A percentile compares a stretch with the other conserved stretches of the same genome.
Conservation (phyloP, 495 filamentous ascomycete species). For the Platismatia glauca region DNA sequence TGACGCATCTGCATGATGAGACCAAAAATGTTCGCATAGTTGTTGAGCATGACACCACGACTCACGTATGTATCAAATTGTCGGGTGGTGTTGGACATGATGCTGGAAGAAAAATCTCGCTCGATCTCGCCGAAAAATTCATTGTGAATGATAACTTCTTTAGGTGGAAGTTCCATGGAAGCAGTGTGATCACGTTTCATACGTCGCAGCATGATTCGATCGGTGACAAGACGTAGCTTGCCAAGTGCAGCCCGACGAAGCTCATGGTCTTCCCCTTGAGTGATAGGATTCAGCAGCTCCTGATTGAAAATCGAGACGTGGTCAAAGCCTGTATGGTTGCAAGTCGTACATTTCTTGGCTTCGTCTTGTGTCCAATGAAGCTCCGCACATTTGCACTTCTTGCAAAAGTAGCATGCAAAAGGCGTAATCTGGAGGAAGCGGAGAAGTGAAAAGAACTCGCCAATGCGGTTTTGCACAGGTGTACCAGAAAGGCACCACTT, state of each 20-base stretch:
- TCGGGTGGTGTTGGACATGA: slow-evolving; percentile 80
- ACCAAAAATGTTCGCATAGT: slow-evolving; percentile 76
- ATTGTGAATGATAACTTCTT: slow-evolving; percentile 82
- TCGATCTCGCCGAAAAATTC: slow-evolving; percentile 95
- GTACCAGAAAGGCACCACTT: slow-evolving; percentile 96
- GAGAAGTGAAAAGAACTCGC: slow-evolving; percentile 91
- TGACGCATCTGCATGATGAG: slow-evolving; percentile 69
- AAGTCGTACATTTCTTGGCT: slow-evolving; percentile 56
- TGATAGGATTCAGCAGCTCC: slow-evolving; percentile 80
- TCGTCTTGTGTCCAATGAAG: slow-evolving; percentile 76
- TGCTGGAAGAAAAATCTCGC: slow-evolving; percentile 86
- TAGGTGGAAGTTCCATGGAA: slow-evolving; percentile 90
- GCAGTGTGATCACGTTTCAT: slow-evolving; percentile 86
- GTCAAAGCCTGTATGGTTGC: slow-evolving; percentile 60
- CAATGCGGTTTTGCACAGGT: slow-evolving; percentile 89
- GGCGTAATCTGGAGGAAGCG: slow-evolving; percentile 81
- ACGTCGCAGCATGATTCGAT: slow-evolving; percentile 87
- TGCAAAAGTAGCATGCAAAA: slow-evolving; percentile 90
- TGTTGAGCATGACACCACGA: slow-evolving; percentile 89
- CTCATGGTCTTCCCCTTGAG: slow-evolving; percentile 39
- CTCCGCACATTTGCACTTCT: slow-evolving; percentile 64
- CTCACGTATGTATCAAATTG: slow-evolving; percentile 93
- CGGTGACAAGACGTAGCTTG: slow-evolving; percentile 78
- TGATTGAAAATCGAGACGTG: slow-evolving; percentile 96
- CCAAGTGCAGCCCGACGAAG: slow-evolving; percentile 56